These are phyloP conservation scores for Leptodermis oblonga DNA, from an alignment of 257 asterid genomes.

Conservation along the genomic window DNA sequence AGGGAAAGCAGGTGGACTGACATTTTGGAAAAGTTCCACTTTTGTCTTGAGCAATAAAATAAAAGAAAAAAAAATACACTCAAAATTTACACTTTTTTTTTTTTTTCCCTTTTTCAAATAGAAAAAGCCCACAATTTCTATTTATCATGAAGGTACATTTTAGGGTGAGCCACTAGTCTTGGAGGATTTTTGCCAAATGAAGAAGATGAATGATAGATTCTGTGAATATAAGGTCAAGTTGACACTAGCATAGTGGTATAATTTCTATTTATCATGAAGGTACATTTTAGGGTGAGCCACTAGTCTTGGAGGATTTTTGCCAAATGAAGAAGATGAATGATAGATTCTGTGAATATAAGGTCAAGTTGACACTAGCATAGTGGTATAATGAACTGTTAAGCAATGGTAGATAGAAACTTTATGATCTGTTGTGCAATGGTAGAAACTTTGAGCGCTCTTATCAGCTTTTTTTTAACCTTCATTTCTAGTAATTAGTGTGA, in stretches of 20 bases:
- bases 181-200: constrained; percentile 23
- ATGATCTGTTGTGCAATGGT: constrained; percentile 27
- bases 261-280: constrained; percentile 14
- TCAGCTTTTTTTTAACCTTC: neutral
- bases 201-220: constrained; percentile 29
- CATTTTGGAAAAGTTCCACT: neutral
- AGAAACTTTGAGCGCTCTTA: neutral
- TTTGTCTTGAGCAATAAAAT: neutral
- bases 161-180: constrained; percentile 3
- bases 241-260: constrained; percentile 28
- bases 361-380: constrained; percentile 25
- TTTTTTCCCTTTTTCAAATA: too few relatives aligned
- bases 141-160: constrained; percentile 11
- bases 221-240: constrained; percentile 21
- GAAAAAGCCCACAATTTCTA: too few relatives aligned
- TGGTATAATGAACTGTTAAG: constrained; percentile 40
- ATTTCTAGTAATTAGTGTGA: too few relatives aligned
- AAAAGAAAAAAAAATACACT: too few relatives aligned
- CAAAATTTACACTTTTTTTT: too few relatives aligned
- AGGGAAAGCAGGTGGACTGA: constrained; percentile 16
- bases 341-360: constrained; percentile 15
- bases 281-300: constrained; percentile 13
- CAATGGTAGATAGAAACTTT: constrained; percentile 18
- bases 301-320: constrained; percentile 19
- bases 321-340: constrained; percentile 27